Evolutionary conservation across 176 grass and related monocot species (phyloP), one percentile per base, ranked within the genome.

Genomic region (Eragrostis nindensis): DNA sequence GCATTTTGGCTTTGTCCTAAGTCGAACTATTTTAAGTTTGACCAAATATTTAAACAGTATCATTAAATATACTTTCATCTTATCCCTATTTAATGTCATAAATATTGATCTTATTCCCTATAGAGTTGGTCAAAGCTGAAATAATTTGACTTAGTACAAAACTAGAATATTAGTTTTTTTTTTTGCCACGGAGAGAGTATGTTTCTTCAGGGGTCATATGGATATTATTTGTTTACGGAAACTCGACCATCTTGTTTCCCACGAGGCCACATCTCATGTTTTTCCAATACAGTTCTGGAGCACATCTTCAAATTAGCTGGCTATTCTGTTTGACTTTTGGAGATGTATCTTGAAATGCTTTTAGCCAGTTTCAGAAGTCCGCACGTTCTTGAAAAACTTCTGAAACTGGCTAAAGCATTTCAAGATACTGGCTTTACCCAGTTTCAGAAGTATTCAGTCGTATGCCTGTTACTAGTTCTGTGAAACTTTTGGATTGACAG

Each of bases 361-460:
- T 59, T 30, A 68, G 54, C 70, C 55, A 67, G 17, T 54, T 67
- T 75, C 17, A 54, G 14, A 83, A 46, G 17, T 45, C n/a, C n/a
- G n/a, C n/a, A n/a, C n/a, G n/a, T n/a, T n/a, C n/a, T n/a, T n/a
- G n/a, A n/a, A n/a, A n/a, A n/a, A n/a, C n/a, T n/a, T n/a, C n/a
- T n/a, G n/a, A n/a, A n/a, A n/a, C n/a, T n/a, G n/a, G n/a, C n/a
- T n/a, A n/a, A n/a, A n/a, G n/a, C n/a, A n/a, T n/a, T n/a, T n/a
- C n/a, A n/a, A n/a, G n/a, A n/a, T n/a, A n/a, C n/a, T n/a, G n/a
- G n/a, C n/a, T n/a, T 59, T 30, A 68, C 42, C 70, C 55, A 67
- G 17, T 54, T 67, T 75, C 17, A 54, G 14, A 83, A 46, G 17
- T 45, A 74, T 32, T 44, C 2, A 79, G 64, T 42, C 79, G n/a